Percentiles rank a stretch among this genome's conserved stretches.
Conservation (phyloP, 257 asterid species). For the Cruciata laevipes region DNA sequence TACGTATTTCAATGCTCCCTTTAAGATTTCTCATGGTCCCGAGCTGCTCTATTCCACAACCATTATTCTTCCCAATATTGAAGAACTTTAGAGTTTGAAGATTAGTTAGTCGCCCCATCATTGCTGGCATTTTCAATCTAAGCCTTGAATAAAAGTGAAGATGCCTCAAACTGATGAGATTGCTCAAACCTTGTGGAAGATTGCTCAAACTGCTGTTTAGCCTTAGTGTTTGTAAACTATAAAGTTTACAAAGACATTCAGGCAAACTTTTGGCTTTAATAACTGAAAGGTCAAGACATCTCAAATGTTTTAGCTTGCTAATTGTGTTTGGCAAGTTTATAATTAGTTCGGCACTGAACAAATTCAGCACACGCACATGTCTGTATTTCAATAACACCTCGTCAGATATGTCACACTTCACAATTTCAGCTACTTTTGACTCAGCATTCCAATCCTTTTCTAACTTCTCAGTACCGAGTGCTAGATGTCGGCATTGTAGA, state of each 20-base stretch:
- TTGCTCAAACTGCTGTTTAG: no score
- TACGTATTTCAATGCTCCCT: background rate
- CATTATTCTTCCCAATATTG: slow-evolving; percentile 12
- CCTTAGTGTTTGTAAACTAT: slow-evolving; percentile 21
- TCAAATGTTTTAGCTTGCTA: slow-evolving; percentile 15
- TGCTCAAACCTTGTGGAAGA: no score
- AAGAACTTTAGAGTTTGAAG: slow-evolving; percentile 17
- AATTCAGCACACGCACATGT: slow-evolving; percentile 2
- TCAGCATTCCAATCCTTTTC: background rate
- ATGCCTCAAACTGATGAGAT: slow-evolving; percentile 28
- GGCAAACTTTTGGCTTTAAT: background rate
- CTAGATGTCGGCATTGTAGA: background rate
- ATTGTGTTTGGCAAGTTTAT: slow-evolving; percentile 1
- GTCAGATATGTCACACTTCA: background rate
- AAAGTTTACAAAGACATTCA: slow-evolving; percentile 18
- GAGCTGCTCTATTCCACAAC: slow-evolving; percentile 21
- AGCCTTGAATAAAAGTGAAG: slow-evolving; percentile 14
- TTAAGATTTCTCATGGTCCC: slow-evolving; percentile 4
- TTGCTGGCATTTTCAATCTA: slow-evolving; percentile 12
- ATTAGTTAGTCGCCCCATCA: slow-evolving; percentile 22
- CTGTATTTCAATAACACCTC: background rate
- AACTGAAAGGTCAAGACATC: background rate
- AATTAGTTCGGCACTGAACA: background rate
- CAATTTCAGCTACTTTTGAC: background rate
- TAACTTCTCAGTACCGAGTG: background rate